Evolutionary conservation across 352 stramenopile species (phyloP).

Genomic region (Thraustochytrium sp.): DNA sequence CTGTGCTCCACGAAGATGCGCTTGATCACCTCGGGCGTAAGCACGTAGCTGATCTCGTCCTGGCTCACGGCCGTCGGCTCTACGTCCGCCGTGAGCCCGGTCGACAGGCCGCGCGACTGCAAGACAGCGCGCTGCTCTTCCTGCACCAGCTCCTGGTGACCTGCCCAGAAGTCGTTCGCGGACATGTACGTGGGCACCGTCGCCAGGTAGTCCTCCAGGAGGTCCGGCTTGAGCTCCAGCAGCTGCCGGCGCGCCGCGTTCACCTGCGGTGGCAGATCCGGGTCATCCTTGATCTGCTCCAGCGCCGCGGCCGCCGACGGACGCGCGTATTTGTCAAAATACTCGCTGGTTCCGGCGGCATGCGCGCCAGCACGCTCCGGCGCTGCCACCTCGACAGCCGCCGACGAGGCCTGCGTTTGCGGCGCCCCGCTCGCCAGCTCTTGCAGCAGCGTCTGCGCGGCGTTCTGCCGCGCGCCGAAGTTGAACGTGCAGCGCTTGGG

Average conservation of each 20-base stretch:
- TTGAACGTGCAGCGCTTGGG: slow-evolving; percentile 21
- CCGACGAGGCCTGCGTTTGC: not conserved
- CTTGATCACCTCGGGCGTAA: slow-evolving; percentile 21
- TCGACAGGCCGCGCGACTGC: not conserved
- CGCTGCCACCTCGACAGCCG: not conserved
- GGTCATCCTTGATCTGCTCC: not conserved
- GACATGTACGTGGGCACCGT: not conserved
- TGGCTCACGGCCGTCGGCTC: not conserved
- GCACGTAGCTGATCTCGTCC: not conserved
- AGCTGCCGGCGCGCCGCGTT: not conserved
- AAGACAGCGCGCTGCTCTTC: not conserved
- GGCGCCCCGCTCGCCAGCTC: not conserved
- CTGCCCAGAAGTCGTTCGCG: slow-evolving; percentile 25
- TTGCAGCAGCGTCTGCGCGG: not conserved
- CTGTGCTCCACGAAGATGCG: slow-evolving; percentile 36
- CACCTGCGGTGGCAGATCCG: not conserved
- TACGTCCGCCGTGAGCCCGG: slow-evolving; percentile 9
- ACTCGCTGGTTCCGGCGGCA: not conserved
- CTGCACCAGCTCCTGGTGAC: not conserved
- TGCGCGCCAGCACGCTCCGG: not conserved
- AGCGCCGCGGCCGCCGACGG: not conserved
- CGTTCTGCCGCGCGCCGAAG: slow-evolving; percentile 13
- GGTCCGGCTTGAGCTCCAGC: not conserved
- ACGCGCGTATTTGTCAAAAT: slow-evolving; percentile 35
- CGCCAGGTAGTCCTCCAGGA: not conserved